A percentile compares a stretch with the other conserved stretches of the same genome.
phyloP scores from a whole-genome alignment of 495 filamentous ascomycete species.

The Cryomyces antarcticus region DNA sequence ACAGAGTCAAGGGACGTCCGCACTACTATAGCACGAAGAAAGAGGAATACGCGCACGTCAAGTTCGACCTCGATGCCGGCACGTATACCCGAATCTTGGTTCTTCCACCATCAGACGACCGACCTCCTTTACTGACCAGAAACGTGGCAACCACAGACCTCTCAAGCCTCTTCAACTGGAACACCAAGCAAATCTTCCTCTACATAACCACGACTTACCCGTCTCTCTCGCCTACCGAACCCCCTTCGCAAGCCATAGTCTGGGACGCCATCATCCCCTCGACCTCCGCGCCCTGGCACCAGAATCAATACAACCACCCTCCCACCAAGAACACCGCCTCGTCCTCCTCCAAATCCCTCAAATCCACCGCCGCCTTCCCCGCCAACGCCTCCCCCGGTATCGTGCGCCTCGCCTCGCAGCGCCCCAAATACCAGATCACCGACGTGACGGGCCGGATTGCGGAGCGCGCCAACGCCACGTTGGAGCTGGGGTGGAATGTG shows the following conservation, averaged over 20 bases:
- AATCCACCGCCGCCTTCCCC: not conserved
- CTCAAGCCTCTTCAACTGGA: slow-evolving; percentile 90
- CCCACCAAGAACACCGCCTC: slow-evolving; percentile 4
- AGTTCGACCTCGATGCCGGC: slow-evolving; percentile 73
- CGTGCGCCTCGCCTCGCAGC: slow-evolving; percentile 54
- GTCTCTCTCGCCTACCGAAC: slow-evolving; percentile 26
- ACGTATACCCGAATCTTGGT: not conserved
- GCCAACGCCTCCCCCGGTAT: too few species aligned
- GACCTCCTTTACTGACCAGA: too few species aligned
- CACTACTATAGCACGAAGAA: slow-evolving; percentile 85
- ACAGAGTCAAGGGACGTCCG: slow-evolving; percentile 68
- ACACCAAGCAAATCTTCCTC: slow-evolving; percentile 97
- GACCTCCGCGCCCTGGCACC: slow-evolving; percentile 29
- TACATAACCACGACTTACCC: slow-evolving; percentile 84
- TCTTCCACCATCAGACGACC: slow-evolving; percentile 1
- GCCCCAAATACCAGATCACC: slow-evolving; percentile 85
- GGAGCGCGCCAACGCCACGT: slow-evolving; percentile 45
- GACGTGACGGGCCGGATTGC: slow-evolving; percentile 62
- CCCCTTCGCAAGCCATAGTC: slow-evolving; percentile 47
- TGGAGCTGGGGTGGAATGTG: slow-evolving; percentile 80
- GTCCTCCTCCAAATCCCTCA: slow-evolving; percentile 7
- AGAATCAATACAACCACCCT: slow-evolving; percentile 27
- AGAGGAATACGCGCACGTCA: slow-evolving; percentile 86
- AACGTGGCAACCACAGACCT: slow-evolving; percentile 34
- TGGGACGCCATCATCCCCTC: slow-evolving; percentile 87